A percentile compares a stretch with the other conserved stretches of the same genome.
Conservation (phyloP, 805 yeast species). For the Lachancea sp. region DNA sequence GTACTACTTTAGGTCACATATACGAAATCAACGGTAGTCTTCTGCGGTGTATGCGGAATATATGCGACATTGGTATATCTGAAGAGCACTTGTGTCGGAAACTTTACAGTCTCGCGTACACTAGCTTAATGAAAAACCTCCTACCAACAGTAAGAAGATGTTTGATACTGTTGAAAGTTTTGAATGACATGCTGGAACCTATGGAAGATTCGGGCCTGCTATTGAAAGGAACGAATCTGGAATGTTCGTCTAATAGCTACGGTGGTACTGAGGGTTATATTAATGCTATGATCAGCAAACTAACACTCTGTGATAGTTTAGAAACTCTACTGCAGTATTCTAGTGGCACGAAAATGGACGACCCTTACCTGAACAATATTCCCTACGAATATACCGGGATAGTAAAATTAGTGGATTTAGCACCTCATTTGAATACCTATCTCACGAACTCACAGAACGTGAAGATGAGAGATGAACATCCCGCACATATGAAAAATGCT, state of each 20-base stretch:
- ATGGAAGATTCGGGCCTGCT: conserved; percentile 23
- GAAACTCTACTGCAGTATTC: conserved; percentile 12
- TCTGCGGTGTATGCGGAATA: conserved; percentile 9
- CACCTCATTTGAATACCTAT: conserved; percentile 39
- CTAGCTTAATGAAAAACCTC: conserved; percentile 19
- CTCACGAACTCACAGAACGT: conserved; percentile 30
- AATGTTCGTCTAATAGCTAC: conserved; percentile 7
- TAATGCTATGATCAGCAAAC: conserved; percentile 11
- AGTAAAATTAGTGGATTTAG: conserved; percentile 47
- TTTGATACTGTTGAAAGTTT: conserved; percentile 29
- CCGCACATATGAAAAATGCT: conserved; percentile 22
- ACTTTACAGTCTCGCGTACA: conserved; percentile 16
- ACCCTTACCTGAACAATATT: conserved; percentile 15
- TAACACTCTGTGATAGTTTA: conserved; percentile 13
- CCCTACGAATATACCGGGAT: conserved; percentile 48
- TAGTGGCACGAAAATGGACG: conserved; percentile 8
- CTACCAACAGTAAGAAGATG: conserved; percentile 29
- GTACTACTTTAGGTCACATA: conserved; percentile 7
- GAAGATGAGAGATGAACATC: conserved; percentile 28
- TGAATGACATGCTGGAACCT: conserved; percentile 25
- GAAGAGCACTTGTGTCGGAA: conserved; percentile 11
- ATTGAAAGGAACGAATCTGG: conserved; percentile 22
- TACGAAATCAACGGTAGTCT: conserved; percentile 7
- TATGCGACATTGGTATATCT: conserved; percentile 11
- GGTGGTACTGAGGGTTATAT: conserved; percentile 11